These are phyloP conservation scores for Erodium texanum DNA, from an alignment of 441 rosid genomes.

Conservation along the genomic window DNA sequence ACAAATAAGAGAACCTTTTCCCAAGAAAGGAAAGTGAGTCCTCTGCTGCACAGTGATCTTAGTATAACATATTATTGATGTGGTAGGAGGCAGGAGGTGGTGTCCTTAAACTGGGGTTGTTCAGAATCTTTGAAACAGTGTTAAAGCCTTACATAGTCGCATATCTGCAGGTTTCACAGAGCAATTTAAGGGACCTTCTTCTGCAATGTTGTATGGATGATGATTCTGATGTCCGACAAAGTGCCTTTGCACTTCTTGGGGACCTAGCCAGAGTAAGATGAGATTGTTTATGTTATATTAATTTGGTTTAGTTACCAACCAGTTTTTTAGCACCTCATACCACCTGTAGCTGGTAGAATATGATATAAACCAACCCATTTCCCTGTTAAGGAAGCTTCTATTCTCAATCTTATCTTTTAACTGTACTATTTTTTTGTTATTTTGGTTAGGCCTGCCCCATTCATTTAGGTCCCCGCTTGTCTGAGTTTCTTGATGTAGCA, in stretches of 20 bases:
- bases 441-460: conserved; percentile 58
- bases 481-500: conserved; percentile 72
- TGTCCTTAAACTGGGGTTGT: not conserved
- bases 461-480: conserved; percentile 63
- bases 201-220: conserved; percentile 92
- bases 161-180: conserved; percentile 57
- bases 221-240: conserved; percentile 81
- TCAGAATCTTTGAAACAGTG: not conserved
- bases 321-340: too few species aligned
- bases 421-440: conserved; percentile 9
- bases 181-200: conserved; percentile 77
- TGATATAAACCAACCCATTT: conserved; percentile 4
- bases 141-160: not conserved
- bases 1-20: too few species aligned
- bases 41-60: not conserved
- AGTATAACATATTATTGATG: not conserved
- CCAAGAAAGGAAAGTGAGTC: too few species aligned
- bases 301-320: not conserved
- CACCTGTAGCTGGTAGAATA: conserved; percentile 4
- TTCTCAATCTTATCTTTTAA: conserved; percentile 3
- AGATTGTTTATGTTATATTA: conserved; percentile 1
- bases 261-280: conserved; percentile 85
- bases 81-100: not conserved
- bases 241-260: conserved; percentile 97
- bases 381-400: conserved; percentile 1